phyloP scores from a whole-genome alignment of 768 basidiomycete species.

The Rickenella mellea region DNA sequence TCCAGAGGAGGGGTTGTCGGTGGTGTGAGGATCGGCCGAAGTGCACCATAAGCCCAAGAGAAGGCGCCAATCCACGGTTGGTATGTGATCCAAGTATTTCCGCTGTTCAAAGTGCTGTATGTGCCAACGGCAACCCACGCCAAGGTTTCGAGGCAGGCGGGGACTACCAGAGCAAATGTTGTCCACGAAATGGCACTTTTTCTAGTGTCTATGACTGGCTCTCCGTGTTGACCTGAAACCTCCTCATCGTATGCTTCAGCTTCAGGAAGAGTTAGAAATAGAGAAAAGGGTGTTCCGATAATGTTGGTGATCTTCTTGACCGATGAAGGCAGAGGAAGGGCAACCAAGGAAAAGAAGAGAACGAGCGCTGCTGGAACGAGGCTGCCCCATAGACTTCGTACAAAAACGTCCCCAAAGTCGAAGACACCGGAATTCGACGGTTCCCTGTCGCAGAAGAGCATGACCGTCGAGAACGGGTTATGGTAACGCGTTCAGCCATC shows the following conservation, averaged over 20 bases:
- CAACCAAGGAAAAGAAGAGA: slow-evolving; percentile 26
- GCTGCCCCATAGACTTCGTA: slow-evolving; percentile 43
- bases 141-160: slow-evolving; percentile 48
- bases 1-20: slow-evolving; percentile 53
- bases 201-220: slow-evolving; percentile 1
- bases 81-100: slow-evolving; percentile 23
- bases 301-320: slow-evolving; percentile 3
- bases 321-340: slow-evolving; percentile 9
- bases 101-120: slow-evolving; percentile 35
- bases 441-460: too few species aligned
- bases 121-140: slow-evolving; percentile 53
- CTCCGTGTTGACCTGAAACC: slow-evolving; percentile 1
- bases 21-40: slow-evolving; percentile 44
- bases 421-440: too few species aligned
- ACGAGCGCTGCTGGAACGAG: slow-evolving; percentile 39
- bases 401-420: slow-evolving; percentile 37
- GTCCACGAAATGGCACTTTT: slow-evolving; percentile 44
- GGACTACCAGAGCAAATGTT: slow-evolving; percentile 42
- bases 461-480: too few species aligned
- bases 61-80: slow-evolving; percentile 38
- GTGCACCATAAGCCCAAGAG: slow-evolving; percentile 59
- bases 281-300: slow-evolving; percentile 11
- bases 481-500: too few species aligned
- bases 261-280: slow-evolving; percentile 17
- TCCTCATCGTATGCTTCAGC: slow-evolving; percentile 15